Evolutionary conservation across 306 rosid species (phyloP), one percentile per base, ranked within the genome.

Genomic region (Hippophae rhamnoides): DNA sequence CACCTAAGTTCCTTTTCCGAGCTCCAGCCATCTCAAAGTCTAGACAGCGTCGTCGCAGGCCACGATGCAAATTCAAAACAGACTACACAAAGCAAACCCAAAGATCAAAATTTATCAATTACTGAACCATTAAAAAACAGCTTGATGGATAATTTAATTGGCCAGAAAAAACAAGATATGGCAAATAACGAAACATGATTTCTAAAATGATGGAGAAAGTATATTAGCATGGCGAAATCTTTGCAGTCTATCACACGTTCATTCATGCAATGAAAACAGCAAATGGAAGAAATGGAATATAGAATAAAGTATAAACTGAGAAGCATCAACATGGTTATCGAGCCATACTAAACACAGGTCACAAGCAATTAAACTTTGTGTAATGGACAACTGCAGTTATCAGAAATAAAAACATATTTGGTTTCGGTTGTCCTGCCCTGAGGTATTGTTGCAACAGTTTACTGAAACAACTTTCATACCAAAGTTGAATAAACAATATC

Each of bases 31-130:
- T 72, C 80, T 85, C 96, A 75, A 87, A 92, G 69, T 92, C 92
- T 41, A 87, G 82, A 69, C 95, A 84, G 66, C 97, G 95, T 79
- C 95, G 86, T 71, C 86, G 71, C 60, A 78, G 66, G 9, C 95
- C 83, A 49, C 81, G 89, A 63, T 78, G 81, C 70, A 84, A 70
- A 52, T 65, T 83, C 63, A 78, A 71, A 65, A 67, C 66, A 60
- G 83, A 71, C 96, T 88, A 66, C 45, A 79, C 41, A 61, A 46
- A 72, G 13, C 69, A 48, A 18, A 18, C 23, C 23, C 1, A 18
- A 65, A 40, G 13, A 60, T 50, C 52, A 9, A 45, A 65, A 3
- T 18, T 43, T 38, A 25, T 7, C 18, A 42, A 43, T 61, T 46
- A 62, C n/a, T 52, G n/a, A 45, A 43, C 31, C 46, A 66, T 45